These are phyloP conservation scores for Neofusicoccum sp. DNA, from an alignment of 2,329 filamentous ascomycete species.

Conservation along the genomic window DNA sequence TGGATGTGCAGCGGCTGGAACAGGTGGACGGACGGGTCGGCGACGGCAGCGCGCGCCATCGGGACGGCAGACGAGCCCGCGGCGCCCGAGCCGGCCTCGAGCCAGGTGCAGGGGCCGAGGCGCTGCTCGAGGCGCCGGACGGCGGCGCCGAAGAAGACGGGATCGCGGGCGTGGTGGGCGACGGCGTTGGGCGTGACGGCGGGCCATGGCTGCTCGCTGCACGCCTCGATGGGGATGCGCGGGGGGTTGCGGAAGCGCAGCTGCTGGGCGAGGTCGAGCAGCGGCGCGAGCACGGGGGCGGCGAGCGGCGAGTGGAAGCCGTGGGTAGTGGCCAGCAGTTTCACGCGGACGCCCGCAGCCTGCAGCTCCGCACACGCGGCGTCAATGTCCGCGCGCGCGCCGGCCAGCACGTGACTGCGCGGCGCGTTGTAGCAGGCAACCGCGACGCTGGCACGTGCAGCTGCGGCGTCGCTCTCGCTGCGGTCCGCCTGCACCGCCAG, in stretches of 20 bases:
- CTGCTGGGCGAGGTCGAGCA: background rate
- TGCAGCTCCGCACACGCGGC: background rate
- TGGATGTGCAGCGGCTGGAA: background rate
- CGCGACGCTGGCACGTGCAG: background rate
- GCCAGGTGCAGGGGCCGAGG: conserved; percentile 30
- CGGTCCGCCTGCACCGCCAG: conserved; percentile 24
- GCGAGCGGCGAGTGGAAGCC: conserved; percentile 25
- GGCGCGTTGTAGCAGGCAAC: conserved; percentile 27
- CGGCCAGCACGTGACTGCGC: conserved; percentile 24
- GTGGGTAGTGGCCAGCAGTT: conserved; percentile 26
- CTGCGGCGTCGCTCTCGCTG: background rate
- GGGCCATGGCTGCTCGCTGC: background rate
- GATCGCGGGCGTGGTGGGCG: conserved; percentile 22
- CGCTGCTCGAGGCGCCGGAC: conserved; percentile 22
- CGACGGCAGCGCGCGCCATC: conserved; percentile 13
- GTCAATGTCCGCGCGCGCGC: conserved; percentile 17
- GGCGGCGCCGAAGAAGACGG: conserved; percentile 26
- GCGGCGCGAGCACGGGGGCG: background rate
- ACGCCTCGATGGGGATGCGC: background rate
- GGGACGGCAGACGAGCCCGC: conserved; percentile 7
- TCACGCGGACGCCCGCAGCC: background rate
- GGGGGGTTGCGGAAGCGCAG: conserved; percentile 23
- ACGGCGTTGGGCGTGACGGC: background rate
- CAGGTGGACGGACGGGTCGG: background rate
- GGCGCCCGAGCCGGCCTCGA: conserved; percentile 37